Evolutionary conservation across 2,329 filamentous ascomycete species (phyloP).

Genomic region (Madurella fahalii): DNA sequence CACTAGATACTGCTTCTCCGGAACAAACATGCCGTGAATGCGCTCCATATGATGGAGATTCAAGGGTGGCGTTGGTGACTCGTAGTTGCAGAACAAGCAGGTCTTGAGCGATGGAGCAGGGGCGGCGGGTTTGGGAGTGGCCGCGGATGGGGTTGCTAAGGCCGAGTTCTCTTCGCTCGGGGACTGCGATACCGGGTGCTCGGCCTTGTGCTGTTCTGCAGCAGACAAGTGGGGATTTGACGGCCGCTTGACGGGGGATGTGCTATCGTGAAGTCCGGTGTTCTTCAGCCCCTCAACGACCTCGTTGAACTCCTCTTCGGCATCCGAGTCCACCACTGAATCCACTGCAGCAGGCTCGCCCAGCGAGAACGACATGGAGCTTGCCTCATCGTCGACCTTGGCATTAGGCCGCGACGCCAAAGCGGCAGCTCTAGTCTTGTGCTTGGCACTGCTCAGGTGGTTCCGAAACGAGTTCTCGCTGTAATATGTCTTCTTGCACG

Average conservation of each 20-base stretch:
- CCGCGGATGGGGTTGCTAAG: conserved; percentile 21
- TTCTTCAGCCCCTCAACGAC: conserved; percentile 76
- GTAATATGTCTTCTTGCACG: conserved; percentile 89
- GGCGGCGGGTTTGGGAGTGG: conserved; percentile 29
- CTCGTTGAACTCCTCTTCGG: conserved; percentile 70
- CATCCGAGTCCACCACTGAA: conserved; percentile 57
- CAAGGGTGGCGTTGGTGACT: conserved; percentile 68
- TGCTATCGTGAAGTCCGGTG: conserved; percentile 42
- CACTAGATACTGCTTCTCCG: conserved; percentile 78
- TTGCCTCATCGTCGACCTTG: conserved; percentile 61
- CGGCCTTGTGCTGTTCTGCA: conserved; percentile 41
- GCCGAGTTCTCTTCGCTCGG: conserved; percentile 34
- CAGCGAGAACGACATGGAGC: conserved; percentile 84
- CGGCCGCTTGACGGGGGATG: conserved; percentile 52
- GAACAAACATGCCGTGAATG: conserved; percentile 92
- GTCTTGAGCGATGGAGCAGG: conserved; percentile 44
- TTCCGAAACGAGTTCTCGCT: conserved; percentile 96
- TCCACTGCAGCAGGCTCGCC: conserved; percentile 65
- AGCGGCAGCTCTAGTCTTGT: conserved; percentile 64
- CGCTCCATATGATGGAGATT: conserved; percentile 88
- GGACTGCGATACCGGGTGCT: conserved; percentile 40
- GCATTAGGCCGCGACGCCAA: conserved; percentile 33
- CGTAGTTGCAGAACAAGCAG: conserved; percentile 91
- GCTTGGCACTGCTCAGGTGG: conserved; percentile 86
- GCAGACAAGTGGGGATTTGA: conserved; percentile 46